Base-by-base conservation (phyloP, 768 basidiomycete genomes). In the Infundibulicybe gibba region DNA sequence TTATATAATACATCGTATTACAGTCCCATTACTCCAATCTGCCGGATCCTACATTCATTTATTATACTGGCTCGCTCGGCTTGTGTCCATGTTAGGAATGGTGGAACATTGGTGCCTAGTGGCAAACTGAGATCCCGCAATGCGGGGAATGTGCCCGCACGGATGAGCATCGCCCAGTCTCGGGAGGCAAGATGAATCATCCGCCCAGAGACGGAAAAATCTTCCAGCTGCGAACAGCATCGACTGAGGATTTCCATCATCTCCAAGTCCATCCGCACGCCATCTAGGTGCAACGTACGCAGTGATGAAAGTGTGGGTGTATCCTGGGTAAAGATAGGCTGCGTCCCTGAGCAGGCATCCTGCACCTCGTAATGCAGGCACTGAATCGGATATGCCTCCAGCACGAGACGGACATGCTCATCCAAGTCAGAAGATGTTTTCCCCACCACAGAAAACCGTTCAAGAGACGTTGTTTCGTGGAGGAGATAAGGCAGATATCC, bases 121-220 rank as follows among this genome's bases (percentile, higher is more conserved):
- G 76, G 67, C 21, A 74, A 46, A 4, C 58, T 54, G 5, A 79
- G 57, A 11, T 54, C 54, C 25, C 60, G 63, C 41, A 79, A 59
- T 6, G 51, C 58, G 5, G 67, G 51, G 5, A 75, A 53, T 8
- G 58, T 54, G 3, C 70, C 65, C 32, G 63, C 70, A 9, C 46
- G 41, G 35, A 79, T 55, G 45, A 76, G 72, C 14, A 54, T 41
- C 5, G 52, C 55, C 79, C 77, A 81, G 50, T 75, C 71, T 15
- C 61, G 45, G 20, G 66, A 50, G 6, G 59, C 51, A 17, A 77
- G 50, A n/a, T 64, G 59, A 9, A 71, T 59, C 32, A 51, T 60
- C 19, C 77, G 67, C 9, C 77, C 76, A 5, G 53, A 53, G 12
- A 80, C 58, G 12, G 57, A 59, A 35, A 81, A 56, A 31, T 69